Conservation (phyloP, 805 yeast species). For the Candida loeiensis region DNA sequence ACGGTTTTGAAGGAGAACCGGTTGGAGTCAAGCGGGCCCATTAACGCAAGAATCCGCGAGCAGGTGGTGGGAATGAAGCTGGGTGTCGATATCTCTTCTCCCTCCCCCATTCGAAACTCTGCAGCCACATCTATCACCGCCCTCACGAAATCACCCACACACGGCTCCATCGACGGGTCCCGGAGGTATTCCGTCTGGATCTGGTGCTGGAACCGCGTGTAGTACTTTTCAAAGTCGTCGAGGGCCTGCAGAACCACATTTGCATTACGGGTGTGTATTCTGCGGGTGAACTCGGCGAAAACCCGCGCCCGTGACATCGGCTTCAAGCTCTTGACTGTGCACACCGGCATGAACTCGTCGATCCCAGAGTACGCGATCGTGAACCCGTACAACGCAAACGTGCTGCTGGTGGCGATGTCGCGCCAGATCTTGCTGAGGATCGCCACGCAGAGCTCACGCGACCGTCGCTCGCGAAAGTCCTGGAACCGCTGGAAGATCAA, state of each 20-base stretch:
- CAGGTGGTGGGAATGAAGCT: slow-evolving; percentile 52
- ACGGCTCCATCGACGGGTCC: slow-evolving; percentile 24
- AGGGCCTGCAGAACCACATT: slow-evolving; percentile 73
- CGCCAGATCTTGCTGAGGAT: slow-evolving; percentile 41
- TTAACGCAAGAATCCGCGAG: slow-evolving; percentile 65
- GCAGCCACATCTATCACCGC: slow-evolving; percentile 55
- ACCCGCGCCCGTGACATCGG: slow-evolving; percentile 15
- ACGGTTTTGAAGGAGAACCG: slow-evolving; percentile 45
- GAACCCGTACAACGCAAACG: slow-evolving; percentile 50
- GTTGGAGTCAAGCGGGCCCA: slow-evolving; percentile 74
- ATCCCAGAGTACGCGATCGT: slow-evolving; percentile 43
- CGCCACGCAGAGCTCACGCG: slow-evolving; percentile 49
- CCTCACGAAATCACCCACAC: slow-evolving; percentile 46
- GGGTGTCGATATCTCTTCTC: background rate
- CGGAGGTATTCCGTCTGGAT: slow-evolving; percentile 43
- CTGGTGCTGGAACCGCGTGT: slow-evolving; percentile 47
- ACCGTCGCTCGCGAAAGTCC: slow-evolving; percentile 40
- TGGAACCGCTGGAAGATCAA: slow-evolving; percentile 68
- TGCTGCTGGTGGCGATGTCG: slow-evolving; percentile 31
- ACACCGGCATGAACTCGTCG: slow-evolving; percentile 18
- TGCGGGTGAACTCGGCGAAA: slow-evolving; percentile 49
- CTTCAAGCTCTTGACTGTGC: slow-evolving; percentile 11
- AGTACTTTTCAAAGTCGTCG: slow-evolving; percentile 54
- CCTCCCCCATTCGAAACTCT: slow-evolving; percentile 53
- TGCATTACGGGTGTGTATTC: slow-evolving; percentile 60